Percentiles rank a stretch among this genome's conserved stretches.
Conservation (phyloP, 2,329 filamentous ascomycete species). For the Fusarium annulatum region DNA sequence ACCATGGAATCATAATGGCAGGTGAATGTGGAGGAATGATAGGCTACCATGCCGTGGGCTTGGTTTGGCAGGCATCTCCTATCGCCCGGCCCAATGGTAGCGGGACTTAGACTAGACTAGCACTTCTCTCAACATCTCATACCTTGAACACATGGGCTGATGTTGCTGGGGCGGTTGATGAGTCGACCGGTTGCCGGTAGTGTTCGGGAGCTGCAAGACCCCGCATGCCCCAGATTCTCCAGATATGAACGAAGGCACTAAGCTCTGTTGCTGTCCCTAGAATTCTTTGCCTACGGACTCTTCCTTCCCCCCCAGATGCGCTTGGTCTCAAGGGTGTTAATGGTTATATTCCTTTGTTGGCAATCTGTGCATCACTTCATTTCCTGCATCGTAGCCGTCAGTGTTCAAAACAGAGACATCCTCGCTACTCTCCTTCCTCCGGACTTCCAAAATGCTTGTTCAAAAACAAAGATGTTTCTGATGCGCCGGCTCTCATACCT, state of each 20-base stretch:
- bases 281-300: neutral
- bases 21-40: slow-evolving; percentile 9
- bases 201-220: slow-evolving; percentile 13
- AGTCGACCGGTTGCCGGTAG: slow-evolving; percentile 22
- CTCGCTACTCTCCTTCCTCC: neutral
- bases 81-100: slow-evolving; percentile 7
- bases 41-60: slow-evolving; percentile 3
- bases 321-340: neutral
- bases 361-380: neutral
- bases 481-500: no score
- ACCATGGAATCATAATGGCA: slow-evolving; percentile 4
- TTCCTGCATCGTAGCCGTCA: neutral
- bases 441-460: neutral
- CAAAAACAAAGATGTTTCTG: neutral
- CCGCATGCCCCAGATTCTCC: slow-evolving; percentile 26
- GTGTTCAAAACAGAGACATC: neutral
- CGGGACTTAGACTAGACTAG: neutral
- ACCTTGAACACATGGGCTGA: neutral
- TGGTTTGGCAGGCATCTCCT: slow-evolving; percentile 7
- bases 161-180: neutral
- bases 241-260: neutral
- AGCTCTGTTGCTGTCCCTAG: neutral
- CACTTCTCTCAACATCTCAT: neutral
- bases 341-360: neutral
- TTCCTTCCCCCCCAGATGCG: neutral